Evolutionary conservation across 306 rosid species (phyloP).

Genomic region (Mimosa bimucronata): DNA sequence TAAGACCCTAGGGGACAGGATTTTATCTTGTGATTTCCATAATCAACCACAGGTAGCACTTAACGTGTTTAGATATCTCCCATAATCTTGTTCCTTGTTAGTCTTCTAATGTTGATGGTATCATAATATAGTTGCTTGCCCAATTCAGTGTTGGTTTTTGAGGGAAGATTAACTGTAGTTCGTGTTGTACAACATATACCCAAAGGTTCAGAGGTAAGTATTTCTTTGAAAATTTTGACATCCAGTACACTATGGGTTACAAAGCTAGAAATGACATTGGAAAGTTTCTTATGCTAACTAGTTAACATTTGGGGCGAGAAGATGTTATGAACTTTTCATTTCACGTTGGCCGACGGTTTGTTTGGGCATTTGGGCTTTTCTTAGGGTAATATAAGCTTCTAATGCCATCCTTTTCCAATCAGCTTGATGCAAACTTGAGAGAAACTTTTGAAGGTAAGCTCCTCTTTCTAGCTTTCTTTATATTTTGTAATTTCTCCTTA

Average conservation of each 20-base stretch:
- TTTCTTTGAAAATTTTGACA: slow-evolving; percentile 20
- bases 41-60: slow-evolving; percentile 84
- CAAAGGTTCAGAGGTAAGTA: slow-evolving; percentile 72
- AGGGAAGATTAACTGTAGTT: slow-evolving; percentile 74
- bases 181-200: slow-evolving; percentile 81
- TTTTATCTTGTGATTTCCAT: slow-evolving; percentile 86
- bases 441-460: slow-evolving; percentile 69
- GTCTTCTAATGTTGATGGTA: slow-evolving; percentile 42
- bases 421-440: slow-evolving; percentile 82
- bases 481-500: background rate
- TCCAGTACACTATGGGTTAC: slow-evolving; percentile 19
- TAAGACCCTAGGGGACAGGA: slow-evolving; percentile 92
- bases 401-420: slow-evolving; percentile 68
- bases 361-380: background rate
- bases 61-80: slow-evolving; percentile 19
- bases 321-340: background rate
- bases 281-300: slow-evolving; percentile 19
- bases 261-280: slow-evolving; percentile 30
- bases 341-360: background rate
- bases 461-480: slow-evolving; percentile 28
- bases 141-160: slow-evolving; percentile 85
- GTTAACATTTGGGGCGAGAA: slow-evolving; percentile 7
- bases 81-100: slow-evolving; percentile 30
- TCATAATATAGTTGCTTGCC: slow-evolving; percentile 66
- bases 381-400: background rate